Evolutionary conservation across 2,329 filamentous ascomycete genomes (phyloP).

Genomic region (Talaromyces albobiverticillius): DNA sequence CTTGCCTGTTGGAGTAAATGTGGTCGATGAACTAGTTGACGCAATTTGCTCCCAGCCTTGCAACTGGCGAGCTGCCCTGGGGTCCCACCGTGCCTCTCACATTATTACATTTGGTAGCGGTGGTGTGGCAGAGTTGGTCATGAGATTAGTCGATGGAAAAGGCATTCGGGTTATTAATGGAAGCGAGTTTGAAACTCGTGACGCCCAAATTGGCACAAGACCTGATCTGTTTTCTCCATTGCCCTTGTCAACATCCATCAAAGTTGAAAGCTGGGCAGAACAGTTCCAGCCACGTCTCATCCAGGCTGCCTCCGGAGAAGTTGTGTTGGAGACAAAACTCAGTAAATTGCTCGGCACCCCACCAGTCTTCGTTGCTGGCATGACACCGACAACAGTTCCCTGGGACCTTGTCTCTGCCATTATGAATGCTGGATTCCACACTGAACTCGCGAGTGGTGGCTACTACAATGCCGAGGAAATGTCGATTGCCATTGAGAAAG

Average conservation of each 20-base stretch:
- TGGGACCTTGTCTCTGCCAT: constrained; percentile 90
- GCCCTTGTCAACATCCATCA: constrained; percentile 49
- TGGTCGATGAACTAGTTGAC: constrained; percentile 7
- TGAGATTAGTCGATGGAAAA: constrained; percentile 1
- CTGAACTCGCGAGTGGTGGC: constrained; percentile 84
- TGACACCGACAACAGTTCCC: constrained; percentile 85
- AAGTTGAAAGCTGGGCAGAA: constrained; percentile 4
- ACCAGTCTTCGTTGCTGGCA: constrained; percentile 85
- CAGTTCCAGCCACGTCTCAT: constrained; percentile 75
- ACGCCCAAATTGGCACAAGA: constrained; percentile 50
- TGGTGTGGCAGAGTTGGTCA: neutral
- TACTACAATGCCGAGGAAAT: constrained; percentile 65
- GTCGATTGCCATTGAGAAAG: constrained; percentile 44
- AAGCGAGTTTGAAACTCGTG: constrained; percentile 50
- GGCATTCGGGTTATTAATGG: neutral
- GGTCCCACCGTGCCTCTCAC: neutral
- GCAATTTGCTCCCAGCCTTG: constrained; percentile 16
- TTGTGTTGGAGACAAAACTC: constrained; percentile 96
- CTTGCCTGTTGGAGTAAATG: neutral
- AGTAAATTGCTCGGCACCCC: constrained; percentile 79
- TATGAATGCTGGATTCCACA: constrained; percentile 93
- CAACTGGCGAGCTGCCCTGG: constrained; percentile 18
- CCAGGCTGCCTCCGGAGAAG: constrained; percentile 81
- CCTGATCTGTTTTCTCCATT: constrained; percentile 44
- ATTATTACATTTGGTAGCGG: constrained; percentile 1